Evolutionary conservation across 2,329 filamentous ascomycete genomes (phyloP).

Genomic region (Ophidiomyces ophidiicola): DNA sequence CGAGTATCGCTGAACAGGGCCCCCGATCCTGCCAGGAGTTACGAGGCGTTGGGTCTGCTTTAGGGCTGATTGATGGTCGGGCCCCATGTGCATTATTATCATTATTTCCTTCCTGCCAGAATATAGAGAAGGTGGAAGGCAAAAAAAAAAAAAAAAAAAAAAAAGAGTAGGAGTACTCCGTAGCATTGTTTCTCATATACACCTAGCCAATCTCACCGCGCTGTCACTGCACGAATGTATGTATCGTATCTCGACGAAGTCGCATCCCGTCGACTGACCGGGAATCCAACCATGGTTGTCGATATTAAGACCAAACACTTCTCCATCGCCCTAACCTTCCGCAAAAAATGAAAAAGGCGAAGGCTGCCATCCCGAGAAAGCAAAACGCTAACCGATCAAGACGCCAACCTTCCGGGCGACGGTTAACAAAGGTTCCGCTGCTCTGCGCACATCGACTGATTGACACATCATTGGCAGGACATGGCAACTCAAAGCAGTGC

Average conservation of each 20-base stretch:
- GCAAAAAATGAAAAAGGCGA: conserved; percentile 7
- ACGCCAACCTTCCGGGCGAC: conserved; percentile 13
- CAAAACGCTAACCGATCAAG: conserved; percentile 12
- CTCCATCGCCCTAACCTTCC: conserved; percentile 10
- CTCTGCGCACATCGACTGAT: conserved; percentile 97
- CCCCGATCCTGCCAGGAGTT: no score
- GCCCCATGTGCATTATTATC: no score
- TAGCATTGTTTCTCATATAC: no score
- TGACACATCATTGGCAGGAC: conserved; percentile 70
- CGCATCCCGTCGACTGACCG: background rate
- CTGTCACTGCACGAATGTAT: background rate
- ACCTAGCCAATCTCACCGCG: no score
- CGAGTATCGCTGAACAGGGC: conserved; percentile 28
- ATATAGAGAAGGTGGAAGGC: no score
- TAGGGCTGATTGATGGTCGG: no score
- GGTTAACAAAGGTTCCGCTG: conserved; percentile 30
- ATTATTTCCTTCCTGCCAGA: no score
- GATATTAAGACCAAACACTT: conserved; percentile 10
- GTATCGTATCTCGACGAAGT: conserved; percentile 2
- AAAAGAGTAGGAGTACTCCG: no score
- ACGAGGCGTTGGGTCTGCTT: no score
- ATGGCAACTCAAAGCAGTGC: conserved; percentile 98
- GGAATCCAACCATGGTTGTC: background rate
- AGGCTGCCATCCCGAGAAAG: conserved; percentile 7
- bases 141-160: no score